Evolutionary conservation across 768 basidiomycete species (phyloP).

Genomic region (Neoboletus brunneissimus): DNA sequence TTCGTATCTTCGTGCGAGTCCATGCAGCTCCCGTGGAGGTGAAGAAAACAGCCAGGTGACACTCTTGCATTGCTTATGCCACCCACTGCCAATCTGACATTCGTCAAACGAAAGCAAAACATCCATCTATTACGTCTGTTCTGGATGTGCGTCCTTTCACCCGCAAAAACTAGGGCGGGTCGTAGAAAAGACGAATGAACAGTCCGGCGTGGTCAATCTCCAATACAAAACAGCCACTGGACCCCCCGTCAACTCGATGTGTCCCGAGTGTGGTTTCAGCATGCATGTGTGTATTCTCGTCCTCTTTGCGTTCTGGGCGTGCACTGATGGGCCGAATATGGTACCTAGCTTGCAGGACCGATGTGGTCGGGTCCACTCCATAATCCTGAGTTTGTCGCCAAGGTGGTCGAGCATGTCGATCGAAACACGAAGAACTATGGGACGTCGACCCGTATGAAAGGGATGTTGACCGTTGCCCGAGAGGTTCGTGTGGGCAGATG

Average conservation of each 20-base stretch:
- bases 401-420: constrained; percentile 72
- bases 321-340: background rate
- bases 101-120: constrained; percentile 62
- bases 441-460: constrained; percentile 83
- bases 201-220: constrained; percentile 55
- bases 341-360: constrained; percentile 77
- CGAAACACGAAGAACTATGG: constrained; percentile 63
- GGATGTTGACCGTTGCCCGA: constrained; percentile 89
- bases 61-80: constrained; percentile 16
- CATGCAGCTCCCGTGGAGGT: constrained; percentile 74
- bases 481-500: constrained; percentile 65
- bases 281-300: constrained; percentile 61
- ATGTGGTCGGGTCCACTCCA: constrained; percentile 96
- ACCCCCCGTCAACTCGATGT: constrained; percentile 62
- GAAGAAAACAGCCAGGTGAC: constrained; percentile 76
- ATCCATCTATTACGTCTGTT: constrained; percentile 80
- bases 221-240: constrained; percentile 72
- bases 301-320: background rate
- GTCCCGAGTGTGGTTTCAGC: constrained; percentile 76
- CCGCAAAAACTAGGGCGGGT: constrained; percentile 83
- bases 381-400: constrained; percentile 66
- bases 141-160: constrained; percentile 76
- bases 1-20: constrained; percentile 85
- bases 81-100: constrained; percentile 1
- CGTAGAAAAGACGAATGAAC: constrained; percentile 55